A percentile compares a stretch with the other conserved stretches of the same genome.
Evolutionary conservation across 345 rosid genomes (phyloP).

Genomic region (Pseudoturritis turrita): DNA sequence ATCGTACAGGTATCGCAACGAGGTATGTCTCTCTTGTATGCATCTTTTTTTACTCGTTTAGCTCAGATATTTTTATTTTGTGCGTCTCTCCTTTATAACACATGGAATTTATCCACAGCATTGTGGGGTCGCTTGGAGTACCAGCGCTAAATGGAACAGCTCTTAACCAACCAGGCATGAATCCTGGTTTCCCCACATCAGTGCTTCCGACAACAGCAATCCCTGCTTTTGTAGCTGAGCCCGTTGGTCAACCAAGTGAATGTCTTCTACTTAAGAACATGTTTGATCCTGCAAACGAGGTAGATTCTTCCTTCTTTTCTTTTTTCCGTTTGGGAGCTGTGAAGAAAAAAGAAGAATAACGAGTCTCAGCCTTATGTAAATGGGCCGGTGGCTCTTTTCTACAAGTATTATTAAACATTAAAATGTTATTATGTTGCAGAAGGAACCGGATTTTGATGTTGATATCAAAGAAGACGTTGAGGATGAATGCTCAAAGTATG

Average conservation of each 20-base stretch:
- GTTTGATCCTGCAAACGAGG: constrained; percentile 95
- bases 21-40: constrained; percentile 43
- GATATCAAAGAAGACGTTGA: constrained; percentile 81
- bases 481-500: constrained; percentile 82
- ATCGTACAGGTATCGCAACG: constrained; percentile 76
- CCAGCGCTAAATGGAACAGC: constrained; percentile 61
- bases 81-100: not conserved
- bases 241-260: constrained; percentile 79
- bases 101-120: constrained; percentile 35
- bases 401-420: not conserved
- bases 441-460: constrained; percentile 70
- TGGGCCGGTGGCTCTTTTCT: not conserved
- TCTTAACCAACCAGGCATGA: constrained; percentile 43
- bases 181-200: constrained; percentile 46
- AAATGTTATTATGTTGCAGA: constrained; percentile 40
- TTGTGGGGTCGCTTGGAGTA: constrained; percentile 65
- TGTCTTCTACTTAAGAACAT: constrained; percentile 84
- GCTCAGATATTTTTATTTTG: not conserved
- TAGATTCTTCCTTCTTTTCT: constrained; percentile 11
- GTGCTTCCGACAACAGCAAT: constrained; percentile 49
- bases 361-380: not conserved
- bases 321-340: not conserved
- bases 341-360: not conserved
- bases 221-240: constrained; percentile 45
- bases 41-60: constrained; percentile 9